Percentiles rank a stretch among this genome's conserved stretches.
Conservation (phyloP, 2,329 filamentous ascomycete species). For the Dothistroma pini region DNA sequence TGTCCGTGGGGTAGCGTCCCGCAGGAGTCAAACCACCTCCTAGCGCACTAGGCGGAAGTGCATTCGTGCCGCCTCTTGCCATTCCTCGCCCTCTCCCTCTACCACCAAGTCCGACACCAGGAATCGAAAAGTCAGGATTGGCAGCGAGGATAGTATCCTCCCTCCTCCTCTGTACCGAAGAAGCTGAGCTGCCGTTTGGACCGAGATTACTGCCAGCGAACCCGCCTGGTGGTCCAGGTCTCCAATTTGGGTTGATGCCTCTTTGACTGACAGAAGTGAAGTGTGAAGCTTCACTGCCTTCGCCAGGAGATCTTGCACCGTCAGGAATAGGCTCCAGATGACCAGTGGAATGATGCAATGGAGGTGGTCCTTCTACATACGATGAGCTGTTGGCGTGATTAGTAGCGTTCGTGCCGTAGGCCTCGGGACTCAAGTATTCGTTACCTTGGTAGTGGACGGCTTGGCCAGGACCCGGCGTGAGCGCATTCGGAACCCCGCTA, state of each 20-base stretch:
- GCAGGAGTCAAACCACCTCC: slow-evolving; percentile 27
- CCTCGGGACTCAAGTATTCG: slow-evolving; percentile 12
- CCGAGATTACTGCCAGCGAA: slow-evolving; percentile 15
- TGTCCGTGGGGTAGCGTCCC: slow-evolving; percentile 32
- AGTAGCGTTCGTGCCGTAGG: slow-evolving; percentile 12
- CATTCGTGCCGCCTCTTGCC: slow-evolving; percentile 19
- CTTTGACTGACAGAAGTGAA: slow-evolving; percentile 91
- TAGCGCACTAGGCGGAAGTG: slow-evolving; percentile 11
- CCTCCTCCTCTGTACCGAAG: slow-evolving; percentile 45
- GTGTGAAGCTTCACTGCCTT: slow-evolving; percentile 68
- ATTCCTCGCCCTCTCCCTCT: slow-evolving; percentile 35
- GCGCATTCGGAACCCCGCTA: slow-evolving; percentile 22
- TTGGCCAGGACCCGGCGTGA: slow-evolving; percentile 22
- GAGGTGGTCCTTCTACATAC: slow-evolving; percentile 9
- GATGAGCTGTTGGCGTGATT: slow-evolving; percentile 19
- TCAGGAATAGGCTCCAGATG: slow-evolving; percentile 62
- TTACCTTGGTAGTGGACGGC: slow-evolving; percentile 15
- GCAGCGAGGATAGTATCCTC: slow-evolving; percentile 71
- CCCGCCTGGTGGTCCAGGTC: slow-evolving; percentile 44
- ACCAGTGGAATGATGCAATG: slow-evolving; percentile 17
- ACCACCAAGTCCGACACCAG: slow-evolving; percentile 41
- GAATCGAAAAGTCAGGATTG: slow-evolving; percentile 84
- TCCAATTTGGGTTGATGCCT: slow-evolving; percentile 84
- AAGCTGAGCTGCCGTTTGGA: slow-evolving; percentile 37
- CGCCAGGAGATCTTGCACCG: slow-evolving; percentile 60